Base-by-base conservation (phyloP, 352 stramenopile genomes). In the Phytophthora chlamydospora region DNA sequence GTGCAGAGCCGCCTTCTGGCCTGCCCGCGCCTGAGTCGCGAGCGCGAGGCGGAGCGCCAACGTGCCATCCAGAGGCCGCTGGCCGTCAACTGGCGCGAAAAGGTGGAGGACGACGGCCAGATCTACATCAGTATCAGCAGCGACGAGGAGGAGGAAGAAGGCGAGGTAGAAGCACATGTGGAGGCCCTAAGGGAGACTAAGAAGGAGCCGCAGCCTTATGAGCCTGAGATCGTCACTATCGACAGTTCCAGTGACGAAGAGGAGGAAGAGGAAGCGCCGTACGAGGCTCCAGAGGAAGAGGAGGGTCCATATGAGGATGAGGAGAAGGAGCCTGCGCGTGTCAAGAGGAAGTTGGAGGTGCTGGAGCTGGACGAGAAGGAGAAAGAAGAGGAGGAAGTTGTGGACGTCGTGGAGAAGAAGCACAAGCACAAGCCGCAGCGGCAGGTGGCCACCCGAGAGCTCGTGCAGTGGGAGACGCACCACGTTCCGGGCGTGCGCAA, bases 31-130 rank as follows among this genome's bases (percentile, higher is more conserved):
- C 47, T 79, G 48, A 73, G 62, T 46, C 63, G 54, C 44, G 68
- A 68, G 55, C 62, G 73, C 49, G 67, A 79, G 33, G 54, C 62
- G 62, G 86, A 96, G 69, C 85, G 91, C 48, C 83, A 90, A 58
- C 92, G 76, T 49, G 88, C 78, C 16, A 75, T 97, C 42, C 80
- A 97, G 60, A 65, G 83, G 36, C 76, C 90, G 60, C 71, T 98
- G 34, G 55, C 79, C 34, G 85, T 95, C 52, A 88, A 49, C 53
- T 91, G 89, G 89, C 71, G 71, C 68, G 75, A 84, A 66, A 76
- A 62, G 54, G 83, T 73, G 41, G 55, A 66, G 49, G 67, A 51
- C 36, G 73, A 83, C 67, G 80, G 80, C 8, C 78, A 77, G 34
- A 68, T 87, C 10, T 82, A 80, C 57, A 83, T 89, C 54, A 83